phyloP scores from a whole-genome alignment of 176 grass and related monocot genomes.

The Triticum dicoccoides region DNA sequence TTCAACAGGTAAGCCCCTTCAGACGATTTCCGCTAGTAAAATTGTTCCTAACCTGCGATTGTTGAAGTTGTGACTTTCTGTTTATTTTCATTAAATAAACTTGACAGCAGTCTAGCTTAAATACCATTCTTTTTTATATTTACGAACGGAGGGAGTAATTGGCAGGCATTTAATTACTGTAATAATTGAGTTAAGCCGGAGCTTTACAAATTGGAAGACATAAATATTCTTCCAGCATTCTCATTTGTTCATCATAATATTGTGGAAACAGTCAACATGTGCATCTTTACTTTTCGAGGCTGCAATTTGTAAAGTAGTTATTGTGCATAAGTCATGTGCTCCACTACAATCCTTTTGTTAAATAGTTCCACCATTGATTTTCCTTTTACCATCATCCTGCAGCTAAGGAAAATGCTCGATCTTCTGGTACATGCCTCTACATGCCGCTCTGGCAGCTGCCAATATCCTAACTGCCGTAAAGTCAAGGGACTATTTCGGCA shows the following conservation, averaged over 20 bases:
- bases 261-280: not conserved
- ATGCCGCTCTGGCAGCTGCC: conserved; percentile 61
- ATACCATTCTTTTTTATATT: not conserved
- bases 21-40: conserved; percentile 11
- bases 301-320: not conserved
- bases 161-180: not conserved
- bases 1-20: conserved; percentile 69
- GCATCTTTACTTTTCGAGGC: not conserved
- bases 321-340: not conserved
- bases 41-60: conserved; percentile 7
- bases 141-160: not conserved
- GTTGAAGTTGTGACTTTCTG: conserved; percentile 3
- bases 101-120: conserved; percentile 3
- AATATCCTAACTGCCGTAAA: conserved; percentile 73
- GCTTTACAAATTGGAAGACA: not conserved
- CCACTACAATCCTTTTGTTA: conserved; percentile 7
- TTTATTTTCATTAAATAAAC: not conserved
- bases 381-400: conserved; percentile 27
- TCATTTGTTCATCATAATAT: not conserved
- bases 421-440: conserved; percentile 79
- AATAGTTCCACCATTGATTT: not conserved
- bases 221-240: not conserved
- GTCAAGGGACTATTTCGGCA: conserved; percentile 89
- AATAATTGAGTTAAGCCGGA: not conserved
- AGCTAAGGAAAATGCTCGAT: conserved; percentile 86